These are phyloP conservation scores for Daucus carota DNA, from an alignment of 129 eudicot genomes.

Conservation along the genomic window DNA sequence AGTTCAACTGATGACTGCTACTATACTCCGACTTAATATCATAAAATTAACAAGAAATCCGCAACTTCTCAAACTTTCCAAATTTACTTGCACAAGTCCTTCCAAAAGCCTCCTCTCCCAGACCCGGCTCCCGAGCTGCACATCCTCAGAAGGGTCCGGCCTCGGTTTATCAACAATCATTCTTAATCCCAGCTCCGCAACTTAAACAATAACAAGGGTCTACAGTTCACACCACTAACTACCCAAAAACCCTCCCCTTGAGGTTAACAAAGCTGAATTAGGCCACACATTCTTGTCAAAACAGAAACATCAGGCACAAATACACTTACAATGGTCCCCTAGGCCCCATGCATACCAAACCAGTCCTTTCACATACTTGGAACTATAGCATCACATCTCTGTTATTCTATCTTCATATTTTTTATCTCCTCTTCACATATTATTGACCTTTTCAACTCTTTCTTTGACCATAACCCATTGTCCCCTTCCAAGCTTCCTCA, in stretches of 20 bases:
- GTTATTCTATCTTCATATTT: constrained; percentile 1
- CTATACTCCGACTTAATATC: not conserved
- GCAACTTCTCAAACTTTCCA: not conserved
- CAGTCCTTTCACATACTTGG: constrained; percentile 5
- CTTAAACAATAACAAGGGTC: not conserved
- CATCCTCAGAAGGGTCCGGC: not conserved
- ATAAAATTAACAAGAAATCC: not conserved
- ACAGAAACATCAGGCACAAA: constrained; percentile 5
- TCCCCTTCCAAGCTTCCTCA: not conserved
- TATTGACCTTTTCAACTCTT: constrained; percentile 7
- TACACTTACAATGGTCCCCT: not conserved
- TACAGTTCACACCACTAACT: constrained; percentile 5
- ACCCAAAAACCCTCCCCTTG: not conserved
- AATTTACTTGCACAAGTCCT: not conserved
- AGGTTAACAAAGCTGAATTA: not conserved
- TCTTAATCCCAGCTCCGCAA: not conserved
- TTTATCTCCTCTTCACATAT: constrained; percentile 6
- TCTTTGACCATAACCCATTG: not conserved
- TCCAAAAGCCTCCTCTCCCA: not conserved
- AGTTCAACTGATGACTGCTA: not conserved
- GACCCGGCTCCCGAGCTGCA: not conserved
- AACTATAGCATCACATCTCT: not conserved
- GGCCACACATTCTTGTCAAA: not conserved
- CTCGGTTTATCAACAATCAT: not conserved
- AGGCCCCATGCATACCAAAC: constrained; percentile 5